phyloP scores from a whole-genome alignment of 345 rosid genomes.

The Salix dunnii region DNA sequence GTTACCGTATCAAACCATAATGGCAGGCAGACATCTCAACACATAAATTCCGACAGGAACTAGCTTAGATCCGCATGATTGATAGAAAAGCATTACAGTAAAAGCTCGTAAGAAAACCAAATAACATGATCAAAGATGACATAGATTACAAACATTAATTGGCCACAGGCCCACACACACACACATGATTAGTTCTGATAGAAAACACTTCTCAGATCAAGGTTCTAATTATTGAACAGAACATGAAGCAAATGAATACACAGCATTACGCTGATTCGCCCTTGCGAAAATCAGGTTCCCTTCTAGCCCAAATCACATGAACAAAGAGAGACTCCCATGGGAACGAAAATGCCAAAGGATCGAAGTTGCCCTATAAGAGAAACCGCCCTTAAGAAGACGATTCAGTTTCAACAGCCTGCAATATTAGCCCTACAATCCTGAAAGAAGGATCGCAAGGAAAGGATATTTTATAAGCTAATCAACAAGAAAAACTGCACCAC shows the following conservation, averaged over 20 bases:
- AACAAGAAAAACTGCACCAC: too few species aligned
- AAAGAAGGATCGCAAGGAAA: neutral
- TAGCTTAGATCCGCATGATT: too few species aligned
- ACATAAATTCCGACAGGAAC: too few species aligned
- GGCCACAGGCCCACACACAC: constrained; percentile 9
- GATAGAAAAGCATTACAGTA: too few species aligned
- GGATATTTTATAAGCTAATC: too few species aligned
- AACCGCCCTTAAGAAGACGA: constrained; percentile 14
- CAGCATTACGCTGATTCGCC: constrained; percentile 8
- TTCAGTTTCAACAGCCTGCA: constrained; percentile 17
- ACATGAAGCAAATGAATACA: neutral
- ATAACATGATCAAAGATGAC: too few species aligned
- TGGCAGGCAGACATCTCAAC: too few species aligned
- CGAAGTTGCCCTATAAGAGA: constrained; percentile 53
- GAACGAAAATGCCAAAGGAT: constrained; percentile 56
- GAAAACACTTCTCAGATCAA: too few species aligned
- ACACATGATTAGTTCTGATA: neutral
- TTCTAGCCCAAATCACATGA: constrained; percentile 10
- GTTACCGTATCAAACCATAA: too few species aligned
- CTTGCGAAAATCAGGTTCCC: constrained; percentile 15
- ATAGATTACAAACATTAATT: neutral
- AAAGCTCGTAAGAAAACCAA: too few species aligned
- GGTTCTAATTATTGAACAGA: neutral
- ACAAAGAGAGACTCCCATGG: constrained; percentile 3
- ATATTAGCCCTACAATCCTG: neutral